Percentiles rank a stretch among this genome's conserved stretches.
These are phyloP conservation scores for Boletus subcaerulescens DNA, from an alignment of 768 basidiomycete genomes.

Conservation along the genomic window DNA sequence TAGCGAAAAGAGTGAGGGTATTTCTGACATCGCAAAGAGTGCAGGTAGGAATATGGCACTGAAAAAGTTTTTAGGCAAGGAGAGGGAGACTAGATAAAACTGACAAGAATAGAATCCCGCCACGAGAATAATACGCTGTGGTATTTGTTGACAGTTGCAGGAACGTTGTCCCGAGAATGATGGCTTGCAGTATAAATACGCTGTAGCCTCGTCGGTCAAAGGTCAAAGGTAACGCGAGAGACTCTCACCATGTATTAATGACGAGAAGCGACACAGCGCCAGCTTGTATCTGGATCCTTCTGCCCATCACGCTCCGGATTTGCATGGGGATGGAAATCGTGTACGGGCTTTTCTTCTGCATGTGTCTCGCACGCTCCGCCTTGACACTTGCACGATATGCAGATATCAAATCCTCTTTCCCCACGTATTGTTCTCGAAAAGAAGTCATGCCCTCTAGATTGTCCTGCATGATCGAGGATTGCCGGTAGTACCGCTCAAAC, in stretches of 20 bases:
- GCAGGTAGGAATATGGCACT: conserved; percentile 60
- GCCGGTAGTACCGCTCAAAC: conserved; percentile 49
- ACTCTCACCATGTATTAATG: conserved; percentile 26
- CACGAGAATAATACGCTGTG: conserved; percentile 48
- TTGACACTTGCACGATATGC: conserved; percentile 49
- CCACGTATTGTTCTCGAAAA: conserved; percentile 46
- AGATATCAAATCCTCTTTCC: conserved; percentile 38
- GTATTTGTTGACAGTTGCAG: conserved; percentile 41
- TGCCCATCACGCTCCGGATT: conserved; percentile 42
- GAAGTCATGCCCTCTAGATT: conserved; percentile 49
- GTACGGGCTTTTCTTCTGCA: conserved; percentile 44
- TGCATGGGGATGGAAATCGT: conserved; percentile 49
- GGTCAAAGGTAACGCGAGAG: neutral
- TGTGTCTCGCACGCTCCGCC: conserved; percentile 51
- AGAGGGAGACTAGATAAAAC: conserved; percentile 13
- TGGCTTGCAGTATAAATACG: conserved; percentile 34
- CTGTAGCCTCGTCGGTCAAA: conserved; percentile 27
- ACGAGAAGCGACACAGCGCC: conserved; percentile 38
- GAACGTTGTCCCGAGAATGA: conserved; percentile 43
- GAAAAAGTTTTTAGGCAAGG: neutral
- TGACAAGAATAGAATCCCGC: conserved; percentile 82
- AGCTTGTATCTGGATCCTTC: conserved; percentile 45
- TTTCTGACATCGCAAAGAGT: conserved; percentile 57
- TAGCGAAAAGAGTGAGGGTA: conserved; percentile 46
- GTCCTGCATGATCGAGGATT: conserved; percentile 36